A percentile compares a stretch with the other conserved stretches of the same genome.
Evolutionary conservation across 1,284 basidiomycete species (phyloP).

Genomic region (Austroboletus olivaceoglutinosus): DNA sequence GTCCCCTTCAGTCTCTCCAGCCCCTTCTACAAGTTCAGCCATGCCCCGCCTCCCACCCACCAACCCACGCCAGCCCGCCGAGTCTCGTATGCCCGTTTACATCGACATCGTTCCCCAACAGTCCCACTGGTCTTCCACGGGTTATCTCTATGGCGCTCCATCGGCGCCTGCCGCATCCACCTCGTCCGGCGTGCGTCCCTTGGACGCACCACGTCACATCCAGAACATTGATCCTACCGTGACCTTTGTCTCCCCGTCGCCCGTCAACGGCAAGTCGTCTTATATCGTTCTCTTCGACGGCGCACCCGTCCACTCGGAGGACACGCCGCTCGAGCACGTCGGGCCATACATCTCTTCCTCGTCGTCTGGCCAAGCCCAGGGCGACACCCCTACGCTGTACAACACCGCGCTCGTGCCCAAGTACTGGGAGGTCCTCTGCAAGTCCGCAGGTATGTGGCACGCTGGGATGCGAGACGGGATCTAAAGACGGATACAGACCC

Average conservation of each 20-base stretch:
- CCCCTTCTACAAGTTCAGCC: conserved; percentile 34
- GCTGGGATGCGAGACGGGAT: too few relatives aligned
- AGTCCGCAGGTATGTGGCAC: conserved; percentile 46
- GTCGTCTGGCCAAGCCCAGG: conserved; percentile 19
- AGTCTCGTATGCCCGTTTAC: conserved; percentile 48
- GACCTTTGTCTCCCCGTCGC: conserved; percentile 49
- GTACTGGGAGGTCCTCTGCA: conserved; percentile 57
- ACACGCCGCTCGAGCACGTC: conserved; percentile 40
- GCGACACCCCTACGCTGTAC: conserved; percentile 48
- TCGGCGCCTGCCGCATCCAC: conserved; percentile 12
- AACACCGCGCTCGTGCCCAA: conserved; percentile 55
- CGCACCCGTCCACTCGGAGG: conserved; percentile 49
- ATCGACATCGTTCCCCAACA: conserved; percentile 55
- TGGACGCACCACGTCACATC: conserved; percentile 50
- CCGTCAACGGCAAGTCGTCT: conserved; percentile 47
- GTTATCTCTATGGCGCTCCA: conserved; percentile 11
- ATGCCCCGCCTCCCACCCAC: conserved; percentile 21
- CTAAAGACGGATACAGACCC: conserved; percentile 40
- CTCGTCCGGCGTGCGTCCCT: conserved; percentile 33
- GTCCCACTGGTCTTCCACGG: conserved; percentile 16
- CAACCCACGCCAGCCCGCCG: conserved; percentile 24
- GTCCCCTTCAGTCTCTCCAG: conserved; percentile 36
- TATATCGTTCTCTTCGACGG: conserved; percentile 55
- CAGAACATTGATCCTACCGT: conserved; percentile 60
- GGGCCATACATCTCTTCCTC: conserved; percentile 30